A percentile compares a stretch with the other conserved stretches of the same genome.
Conservation (phyloP, 1,284 basidiomycete genomes). For the Trichosporon asahii region DNA sequence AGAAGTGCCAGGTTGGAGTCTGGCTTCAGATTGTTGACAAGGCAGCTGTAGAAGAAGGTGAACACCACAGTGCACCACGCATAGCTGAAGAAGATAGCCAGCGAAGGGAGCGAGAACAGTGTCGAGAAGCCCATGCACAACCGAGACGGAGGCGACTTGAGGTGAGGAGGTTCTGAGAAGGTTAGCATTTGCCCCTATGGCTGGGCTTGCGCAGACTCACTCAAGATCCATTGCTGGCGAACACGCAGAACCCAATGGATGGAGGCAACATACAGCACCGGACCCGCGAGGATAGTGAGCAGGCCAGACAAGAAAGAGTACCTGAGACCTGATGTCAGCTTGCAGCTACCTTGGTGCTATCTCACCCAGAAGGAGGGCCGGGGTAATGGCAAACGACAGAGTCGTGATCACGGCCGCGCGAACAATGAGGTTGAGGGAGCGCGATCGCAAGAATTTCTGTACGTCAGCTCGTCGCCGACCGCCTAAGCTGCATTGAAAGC, state of each 20-base stretch:
- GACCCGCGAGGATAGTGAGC: slow-evolving; percentile 22
- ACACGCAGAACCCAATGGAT: slow-evolving; percentile 54
- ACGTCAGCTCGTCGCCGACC: slow-evolving; percentile 4
- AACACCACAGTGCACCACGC: slow-evolving; percentile 24
- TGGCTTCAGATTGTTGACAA: slow-evolving; percentile 18
- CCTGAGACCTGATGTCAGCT: slow-evolving; percentile 17
- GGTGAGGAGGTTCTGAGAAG: slow-evolving; percentile 20
- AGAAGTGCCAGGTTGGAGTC: slow-evolving; percentile 25
- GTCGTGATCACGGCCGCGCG: slow-evolving; percentile 17
- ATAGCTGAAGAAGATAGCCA: slow-evolving; percentile 30
- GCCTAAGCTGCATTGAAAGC: neutral
- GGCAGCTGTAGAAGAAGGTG: slow-evolving; percentile 22
- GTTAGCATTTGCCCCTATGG: too few species aligned
- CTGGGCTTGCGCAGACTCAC: slow-evolving; percentile 23
- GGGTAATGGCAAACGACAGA: neutral
- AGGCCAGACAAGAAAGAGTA: slow-evolving; percentile 13
- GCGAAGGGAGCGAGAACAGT: slow-evolving; percentile 21
- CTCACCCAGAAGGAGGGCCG: neutral
- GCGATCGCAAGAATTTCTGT: slow-evolving; percentile 35
- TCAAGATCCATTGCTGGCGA: slow-evolving; percentile 31
- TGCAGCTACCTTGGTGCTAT: too few species aligned
- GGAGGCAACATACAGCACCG: slow-evolving; percentile 59
- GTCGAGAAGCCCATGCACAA: slow-evolving; percentile 24
- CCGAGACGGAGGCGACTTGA: slow-evolving; percentile 17
- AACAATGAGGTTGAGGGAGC: slow-evolving; percentile 31